Evolutionary conservation across 2,329 filamentous ascomycete genomes (phyloP), one percentile per base, ranked within the genome.

Genomic region (Juglanconis sp.): DNA sequence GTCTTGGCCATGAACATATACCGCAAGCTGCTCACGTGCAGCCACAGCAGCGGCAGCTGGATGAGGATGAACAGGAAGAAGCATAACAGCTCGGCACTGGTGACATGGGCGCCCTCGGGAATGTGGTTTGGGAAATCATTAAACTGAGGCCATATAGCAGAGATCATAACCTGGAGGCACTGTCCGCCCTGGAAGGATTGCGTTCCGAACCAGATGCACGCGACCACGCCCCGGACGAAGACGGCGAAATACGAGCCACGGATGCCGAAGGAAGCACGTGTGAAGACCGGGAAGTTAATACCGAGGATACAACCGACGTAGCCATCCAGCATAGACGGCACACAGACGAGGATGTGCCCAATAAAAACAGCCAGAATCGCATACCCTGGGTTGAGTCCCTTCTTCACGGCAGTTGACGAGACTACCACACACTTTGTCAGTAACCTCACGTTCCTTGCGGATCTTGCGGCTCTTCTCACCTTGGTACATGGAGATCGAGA

Each of bases 91-190:
- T 68, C 67, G 24, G 68, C 63, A 5, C 68, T 73, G 0, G 72
- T 74, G 38, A 74, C 71, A n/a, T 73, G 73, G 15, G 72, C 70
- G 46, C 65, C 68, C 13, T 68, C 70, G 1, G 75, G 73, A 50
- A 79, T 69, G 55, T 72, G 70, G 62, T 79, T 78, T 1, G 74
- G 74, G 30, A 79, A 72, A 65, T 72, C 68, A 32, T 69, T 65
- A 63, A 74, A 78, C 24, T 69, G 71, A 1, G 76, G 75, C 76
- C 76, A 78, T 63, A 77, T 76, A 40, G 73, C 66, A 1, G 67
- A 65, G 32, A 75, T 68, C 56, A 71, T 66, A 68, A 68, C 3
- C 66, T 69, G 11, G 67, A 68, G 15, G 72, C 72, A 24, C 67
- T 69, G 60, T 70, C 71, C 2, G 68, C 71, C 63, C 17, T 47